Evolutionary conservation across 2,329 filamentous ascomycete species (phyloP), one percentile per base, ranked within the genome.

Genomic region (Sporothrix euskadiensis): DNA sequence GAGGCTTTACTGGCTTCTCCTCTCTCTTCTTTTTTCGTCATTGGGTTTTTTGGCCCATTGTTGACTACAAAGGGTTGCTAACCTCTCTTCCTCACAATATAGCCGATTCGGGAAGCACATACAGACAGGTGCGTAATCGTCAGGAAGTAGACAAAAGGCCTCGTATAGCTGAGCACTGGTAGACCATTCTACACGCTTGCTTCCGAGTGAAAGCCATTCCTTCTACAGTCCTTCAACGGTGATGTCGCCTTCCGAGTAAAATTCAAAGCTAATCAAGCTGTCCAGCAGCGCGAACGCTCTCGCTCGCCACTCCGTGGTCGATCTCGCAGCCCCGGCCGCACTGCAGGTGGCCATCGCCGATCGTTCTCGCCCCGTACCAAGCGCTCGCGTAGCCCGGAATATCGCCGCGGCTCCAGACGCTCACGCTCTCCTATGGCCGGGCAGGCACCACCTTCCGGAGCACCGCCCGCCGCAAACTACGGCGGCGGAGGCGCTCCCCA

Each of bases 341-440:
- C 69, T 44, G 16, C 87, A 76, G 84, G 88, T 76, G 84, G 88
- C 80, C 89, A 88, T 80, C 91, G 92, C 80, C 90, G 92, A 78
- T 94, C 92, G 71, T 94, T 92, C 81, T 93, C 92, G 75, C 91
- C 91, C 76, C 90, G 91, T 80, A 92, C 90, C 84, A 81, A 82
- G 73, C 91, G 92, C 82, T 94, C 92, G 82, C 88, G 89, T 79
- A 94, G 92, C 88, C 89, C 92, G 85, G 91, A 93, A 78, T 92
- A 92, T 81, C 91, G 92, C 81, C 90, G 91, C 83, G 87, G 85
- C 80, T 70, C 90, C 81, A 88, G 92, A 87, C 87, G 92, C 83
- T 94, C 91, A 82, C 92, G 93, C 82, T 96, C 92, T 83, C 94
- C 94, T 84, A 94, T 97, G 91, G 92, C 91, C 85, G 90, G 87